A percentile compares a stretch with the other conserved stretches of the same genome.
Conservation (phyloP, 805 yeast species). For the Starmerella bombi region DNA sequence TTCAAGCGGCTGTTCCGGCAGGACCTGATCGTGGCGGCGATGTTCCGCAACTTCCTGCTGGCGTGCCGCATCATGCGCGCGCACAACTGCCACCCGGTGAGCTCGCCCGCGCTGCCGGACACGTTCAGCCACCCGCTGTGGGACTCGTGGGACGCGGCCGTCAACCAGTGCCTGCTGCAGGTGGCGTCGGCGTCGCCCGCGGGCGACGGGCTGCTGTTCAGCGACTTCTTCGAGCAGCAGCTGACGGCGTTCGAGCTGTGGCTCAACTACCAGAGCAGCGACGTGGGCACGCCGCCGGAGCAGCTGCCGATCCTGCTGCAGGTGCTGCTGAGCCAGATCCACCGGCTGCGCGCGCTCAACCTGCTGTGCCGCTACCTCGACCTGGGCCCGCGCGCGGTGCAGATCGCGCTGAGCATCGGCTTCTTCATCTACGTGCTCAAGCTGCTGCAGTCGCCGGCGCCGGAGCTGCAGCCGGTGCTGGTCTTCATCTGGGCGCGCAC, state of each 20-base stretch:
- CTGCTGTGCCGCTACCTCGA: conserved; percentile 76
- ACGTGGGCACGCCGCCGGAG: conserved; percentile 77
- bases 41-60: conserved; percentile 79
- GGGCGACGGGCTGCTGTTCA: conserved; percentile 52
- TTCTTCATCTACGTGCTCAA: conserved; percentile 90
- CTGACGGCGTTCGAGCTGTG: conserved; percentile 92
- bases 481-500: conserved; percentile 97
- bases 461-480: conserved; percentile 82
- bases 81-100: conserved; percentile 84
- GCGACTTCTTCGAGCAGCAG: conserved; percentile 91
- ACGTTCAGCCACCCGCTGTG: conserved; percentile 78
- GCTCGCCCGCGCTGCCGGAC: conserved; percentile 87
- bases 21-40: conserved; percentile 91
- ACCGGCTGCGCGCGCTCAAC: conserved; percentile 76
- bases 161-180: conserved; percentile 75
- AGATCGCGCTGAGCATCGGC: conserved; percentile 81
- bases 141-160: conserved; percentile 97
- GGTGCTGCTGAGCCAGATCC: conserved; percentile 85
- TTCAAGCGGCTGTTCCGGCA: conserved; percentile 87
- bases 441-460: conserved; percentile 85
- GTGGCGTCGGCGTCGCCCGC: conserved; percentile 28
- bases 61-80: conserved; percentile 92
- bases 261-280: conserved; percentile 73
- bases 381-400: conserved; percentile 96
- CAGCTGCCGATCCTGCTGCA: conserved; percentile 90